Base-by-base conservation (phyloP, 192 early-diverging fungal genomes). In the Coemansia sp. region DNA sequence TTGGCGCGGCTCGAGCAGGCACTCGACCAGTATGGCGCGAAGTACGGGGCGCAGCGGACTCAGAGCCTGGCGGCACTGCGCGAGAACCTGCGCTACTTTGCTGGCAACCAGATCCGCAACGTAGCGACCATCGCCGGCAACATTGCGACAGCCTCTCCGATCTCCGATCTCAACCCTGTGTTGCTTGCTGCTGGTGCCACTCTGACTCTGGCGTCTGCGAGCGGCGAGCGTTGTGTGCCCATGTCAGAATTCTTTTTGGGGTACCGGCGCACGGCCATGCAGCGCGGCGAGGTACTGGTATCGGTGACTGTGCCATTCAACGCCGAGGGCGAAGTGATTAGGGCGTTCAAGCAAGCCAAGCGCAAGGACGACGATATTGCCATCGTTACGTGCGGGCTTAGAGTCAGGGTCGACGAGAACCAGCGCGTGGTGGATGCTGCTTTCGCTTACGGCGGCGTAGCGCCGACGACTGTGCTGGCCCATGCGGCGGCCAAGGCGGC, bases 321-420 rank as follows among this genome's bases (percentile, higher is more conserved):
- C 45, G 51, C 48, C 5, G 45, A 64, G 39, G 70, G 85, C 51
- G 89, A 94, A 73, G 86, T 86, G 59, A 86, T 89, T 14, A 74
- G 85, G 34, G 90, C 90, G 8, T 95, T 88, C 85, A 94, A 94
- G 84, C 93, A 94, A 83, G 89, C 94, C 62, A 93, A 94, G 76
- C 85, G 94, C 75, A 89, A 89, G 77, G 90, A 93, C 76, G 93
- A 94, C 72, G 92, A 94, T 73, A 94, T 94, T 66, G 91, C 94
- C 14, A 94, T 94, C 71, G 93, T 92, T 60, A 94, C 92, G 25
- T 87, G 91, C 53, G 90, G 87, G 2, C 76, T 94, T 21, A 76
- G 86, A 17, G 84, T 93, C 11, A 63, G 66, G 14, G 72, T 94
- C 3, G 84, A 87, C 39, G 44, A 11, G 32, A 38, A 65, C 11